Conservation (phyloP, 352 stramenopile genomes). For the Phytopythium sindhum region DNA sequence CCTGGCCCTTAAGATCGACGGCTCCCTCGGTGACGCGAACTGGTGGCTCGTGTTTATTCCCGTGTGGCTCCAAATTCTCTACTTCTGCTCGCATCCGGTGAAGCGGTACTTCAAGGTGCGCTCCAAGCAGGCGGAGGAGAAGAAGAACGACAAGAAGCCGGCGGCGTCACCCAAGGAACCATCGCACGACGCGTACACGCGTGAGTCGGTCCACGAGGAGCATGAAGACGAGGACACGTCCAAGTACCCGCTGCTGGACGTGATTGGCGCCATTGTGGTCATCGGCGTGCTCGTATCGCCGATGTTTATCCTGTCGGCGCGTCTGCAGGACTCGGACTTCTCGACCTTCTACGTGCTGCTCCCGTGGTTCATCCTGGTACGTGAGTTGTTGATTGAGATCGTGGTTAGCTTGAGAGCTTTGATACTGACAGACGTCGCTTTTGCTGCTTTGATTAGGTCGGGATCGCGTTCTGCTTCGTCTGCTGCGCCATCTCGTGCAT, state of each 20-base stretch:
- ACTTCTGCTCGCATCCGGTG: conserved; percentile 53
- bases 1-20: conserved; percentile 69
- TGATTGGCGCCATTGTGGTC: conserved; percentile 50
- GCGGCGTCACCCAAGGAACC: conserved; percentile 27
- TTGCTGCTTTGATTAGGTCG: conserved; percentile 31
- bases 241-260: conserved; percentile 57
- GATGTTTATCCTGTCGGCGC: conserved; percentile 76
- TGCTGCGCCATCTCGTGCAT: conserved; percentile 76
- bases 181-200: conserved; percentile 71
- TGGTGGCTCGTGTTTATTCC: conserved; percentile 84
- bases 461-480: conserved; percentile 73
- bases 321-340: conserved; percentile 65
- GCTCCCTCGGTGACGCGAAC: conserved; percentile 37
- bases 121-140: conserved; percentile 33
- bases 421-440: conserved; percentile 9
- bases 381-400: conserved; percentile 14
- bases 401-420: background rate
- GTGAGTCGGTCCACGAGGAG: conserved; percentile 59
- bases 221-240: conserved; percentile 43
- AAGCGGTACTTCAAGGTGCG: conserved; percentile 49
- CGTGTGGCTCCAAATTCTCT: conserved; percentile 71
- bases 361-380: conserved; percentile 79
- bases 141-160: conserved; percentile 24
- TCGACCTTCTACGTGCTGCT: conserved; percentile 80
- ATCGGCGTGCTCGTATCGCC: conserved; percentile 61